These are phyloP conservation scores for Boletus huronensis DNA, from an alignment of 768 basidiomycete species.

Conservation along the genomic window DNA sequence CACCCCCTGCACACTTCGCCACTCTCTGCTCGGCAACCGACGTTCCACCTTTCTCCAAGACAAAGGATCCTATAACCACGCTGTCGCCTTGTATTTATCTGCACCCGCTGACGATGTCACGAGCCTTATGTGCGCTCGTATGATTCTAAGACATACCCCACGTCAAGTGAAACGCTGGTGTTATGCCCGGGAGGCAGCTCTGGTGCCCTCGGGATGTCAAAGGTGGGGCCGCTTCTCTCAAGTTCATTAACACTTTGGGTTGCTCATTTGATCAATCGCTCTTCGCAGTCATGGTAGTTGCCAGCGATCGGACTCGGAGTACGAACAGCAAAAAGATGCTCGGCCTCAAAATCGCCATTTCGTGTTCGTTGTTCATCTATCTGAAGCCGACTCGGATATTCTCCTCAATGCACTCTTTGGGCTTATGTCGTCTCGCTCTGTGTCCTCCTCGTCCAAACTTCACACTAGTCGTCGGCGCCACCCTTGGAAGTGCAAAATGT, in stretches of 20 bases:
- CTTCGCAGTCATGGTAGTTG: background rate
- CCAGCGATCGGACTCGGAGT: background rate
- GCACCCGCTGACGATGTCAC: background rate
- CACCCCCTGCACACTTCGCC: background rate
- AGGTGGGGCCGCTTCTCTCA: background rate
- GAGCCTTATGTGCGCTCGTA: background rate
- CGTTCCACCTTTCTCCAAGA: background rate
- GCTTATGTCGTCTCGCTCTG: background rate
- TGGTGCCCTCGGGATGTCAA: background rate
- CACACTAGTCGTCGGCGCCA: background rate
- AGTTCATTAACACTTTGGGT: background rate
- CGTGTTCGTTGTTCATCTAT: background rate
- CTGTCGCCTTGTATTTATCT: background rate
- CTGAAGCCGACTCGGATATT: background rate
- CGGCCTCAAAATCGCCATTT: background rate
- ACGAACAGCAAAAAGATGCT: background rate
- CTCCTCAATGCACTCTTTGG: background rate
- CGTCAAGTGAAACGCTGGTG: background rate
- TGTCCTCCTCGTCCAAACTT: background rate
- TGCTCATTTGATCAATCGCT: background rate
- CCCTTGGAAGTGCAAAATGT: background rate
- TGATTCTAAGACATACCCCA: background rate
- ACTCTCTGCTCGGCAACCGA: background rate
- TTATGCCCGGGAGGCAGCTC: background rate
- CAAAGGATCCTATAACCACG: background rate